Evolutionary conservation across 768 basidiomycete species (phyloP).

Genomic region (Pleurotus djamor): DNA sequence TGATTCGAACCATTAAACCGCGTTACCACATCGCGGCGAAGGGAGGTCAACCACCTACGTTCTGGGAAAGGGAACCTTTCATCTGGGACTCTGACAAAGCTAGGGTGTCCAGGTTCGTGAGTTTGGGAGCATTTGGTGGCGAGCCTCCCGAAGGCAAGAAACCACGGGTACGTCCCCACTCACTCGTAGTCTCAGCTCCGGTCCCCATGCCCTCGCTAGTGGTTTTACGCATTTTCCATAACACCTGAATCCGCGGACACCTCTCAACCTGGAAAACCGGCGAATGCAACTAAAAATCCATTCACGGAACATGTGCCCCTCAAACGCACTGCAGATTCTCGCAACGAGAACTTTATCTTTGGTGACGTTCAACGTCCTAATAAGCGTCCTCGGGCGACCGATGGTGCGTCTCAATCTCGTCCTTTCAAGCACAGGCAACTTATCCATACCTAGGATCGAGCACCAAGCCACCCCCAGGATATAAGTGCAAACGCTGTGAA

Average conservation of each 20-base stretch:
- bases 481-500: conserved; percentile 77
- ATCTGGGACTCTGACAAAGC: conserved; percentile 73
- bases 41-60: conserved; percentile 64
- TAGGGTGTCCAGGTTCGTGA: conserved; percentile 77
- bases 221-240: conserved; percentile 97
- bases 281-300: conserved; percentile 72
- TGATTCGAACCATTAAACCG: conserved; percentile 67
- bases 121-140: conserved; percentile 85
- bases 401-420: conserved; percentile 28
- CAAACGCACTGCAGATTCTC: conserved; percentile 54
- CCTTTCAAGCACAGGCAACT: conserved; percentile 2
- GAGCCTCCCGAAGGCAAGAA: conserved; percentile 65
- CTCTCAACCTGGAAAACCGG: conserved; percentile 40
- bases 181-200: neutral
- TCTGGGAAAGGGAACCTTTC: conserved; percentile 97
- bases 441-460: conserved; percentile 33
- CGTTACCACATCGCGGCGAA: conserved; percentile 84
- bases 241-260: conserved; percentile 44
- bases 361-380: conserved; percentile 54
- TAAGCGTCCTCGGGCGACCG: conserved; percentile 54
- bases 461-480: conserved; percentile 65
- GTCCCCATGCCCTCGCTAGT: conserved; percentile 43
- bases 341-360: conserved; percentile 69
- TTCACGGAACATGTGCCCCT: conserved; percentile 42
- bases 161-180: conserved; percentile 62